Evolutionary conservation across 176 grass and related monocot species (phyloP).

Genomic region (Bolboschoenus planiculmis): DNA sequence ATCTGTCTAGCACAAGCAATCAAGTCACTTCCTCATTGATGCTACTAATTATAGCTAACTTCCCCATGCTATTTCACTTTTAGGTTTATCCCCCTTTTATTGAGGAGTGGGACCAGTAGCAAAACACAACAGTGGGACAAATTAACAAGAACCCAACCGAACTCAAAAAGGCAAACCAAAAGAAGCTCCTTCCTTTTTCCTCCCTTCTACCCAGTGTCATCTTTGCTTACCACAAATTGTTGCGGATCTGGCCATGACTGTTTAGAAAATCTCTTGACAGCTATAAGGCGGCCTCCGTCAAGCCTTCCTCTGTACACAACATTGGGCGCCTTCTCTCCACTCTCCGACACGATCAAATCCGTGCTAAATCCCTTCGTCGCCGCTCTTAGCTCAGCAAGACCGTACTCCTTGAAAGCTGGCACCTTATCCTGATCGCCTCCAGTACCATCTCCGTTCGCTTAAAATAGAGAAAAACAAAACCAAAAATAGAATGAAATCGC

Average conservation of each 20-base stretch:
- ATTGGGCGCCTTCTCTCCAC: slow-evolving; percentile 99
- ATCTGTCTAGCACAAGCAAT: not conserved
- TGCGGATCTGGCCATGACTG: slow-evolving; percentile 95
- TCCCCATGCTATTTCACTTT: not conserved
- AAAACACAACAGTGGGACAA: not conserved
- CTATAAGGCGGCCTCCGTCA: slow-evolving; percentile 70
- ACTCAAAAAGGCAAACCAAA: not conserved
- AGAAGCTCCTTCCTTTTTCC: not conserved
- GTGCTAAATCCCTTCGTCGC: slow-evolving; percentile 95
- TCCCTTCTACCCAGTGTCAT: not conserved
- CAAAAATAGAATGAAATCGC: not conserved
- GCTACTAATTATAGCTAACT: not conserved
- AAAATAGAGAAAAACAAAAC: not conserved
- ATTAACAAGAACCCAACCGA: slow-evolving; percentile 3
- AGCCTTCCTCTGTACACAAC: slow-evolving; percentile 86
- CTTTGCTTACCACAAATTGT: slow-evolving; percentile 76
- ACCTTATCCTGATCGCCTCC: slow-evolving; percentile 60
- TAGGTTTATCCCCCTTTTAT: not conserved
- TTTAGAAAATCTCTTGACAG: slow-evolving; percentile 94
- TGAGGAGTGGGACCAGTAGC: not conserved
- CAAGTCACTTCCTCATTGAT: slow-evolving; percentile 4
- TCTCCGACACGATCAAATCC: slow-evolving; percentile 94
- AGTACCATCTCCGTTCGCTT: slow-evolving; percentile 59
- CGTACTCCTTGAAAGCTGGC: slow-evolving; percentile 85
- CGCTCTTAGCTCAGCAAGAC: slow-evolving; percentile 65